Conservation (phyloP, 176 grass and related monocot species). For the Triticum dicoccoides region DNA sequence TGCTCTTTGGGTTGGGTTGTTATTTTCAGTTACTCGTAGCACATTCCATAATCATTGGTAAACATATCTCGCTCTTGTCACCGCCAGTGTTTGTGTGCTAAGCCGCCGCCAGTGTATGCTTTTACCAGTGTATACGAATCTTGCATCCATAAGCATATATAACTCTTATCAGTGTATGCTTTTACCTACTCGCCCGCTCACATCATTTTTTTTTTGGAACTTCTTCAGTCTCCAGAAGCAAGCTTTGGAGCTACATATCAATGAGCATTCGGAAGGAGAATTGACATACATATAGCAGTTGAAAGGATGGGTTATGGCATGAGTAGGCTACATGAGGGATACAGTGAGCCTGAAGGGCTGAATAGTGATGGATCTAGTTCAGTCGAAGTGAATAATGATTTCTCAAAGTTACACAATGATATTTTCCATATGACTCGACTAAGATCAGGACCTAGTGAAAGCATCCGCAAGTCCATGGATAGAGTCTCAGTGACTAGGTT, state of each 20-base stretch:
- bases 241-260: conserved; percentile 9
- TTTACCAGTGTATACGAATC: no score
- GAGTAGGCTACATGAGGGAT: conserved; percentile 47
- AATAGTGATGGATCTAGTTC: conserved; percentile 39
- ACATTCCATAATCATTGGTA: neutral
- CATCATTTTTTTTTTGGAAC: neutral
- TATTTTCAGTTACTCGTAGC: neutral
- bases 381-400: conserved; percentile 37
- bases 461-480: conserved; percentile 35
- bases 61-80: neutral
- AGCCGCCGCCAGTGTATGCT: no score
- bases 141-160: neutral
- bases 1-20: neutral
- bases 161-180: neutral
- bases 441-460: conserved; percentile 58
- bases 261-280: conserved; percentile 8
- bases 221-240: neutral
- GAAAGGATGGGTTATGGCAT: conserved; percentile 49
- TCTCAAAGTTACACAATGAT: conserved; percentile 63
- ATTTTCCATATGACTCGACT: conserved; percentile 70
- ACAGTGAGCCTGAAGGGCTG: conserved; percentile 23
- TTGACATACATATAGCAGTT: conserved; percentile 7
- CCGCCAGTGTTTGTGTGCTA: no score
- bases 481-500: conserved; percentile 49
- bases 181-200: neutral